These are phyloP conservation scores for Colletotrichum coccodes DNA, from an alignment of 2,329 filamentous ascomycete species.

Conservation along the genomic window DNA sequence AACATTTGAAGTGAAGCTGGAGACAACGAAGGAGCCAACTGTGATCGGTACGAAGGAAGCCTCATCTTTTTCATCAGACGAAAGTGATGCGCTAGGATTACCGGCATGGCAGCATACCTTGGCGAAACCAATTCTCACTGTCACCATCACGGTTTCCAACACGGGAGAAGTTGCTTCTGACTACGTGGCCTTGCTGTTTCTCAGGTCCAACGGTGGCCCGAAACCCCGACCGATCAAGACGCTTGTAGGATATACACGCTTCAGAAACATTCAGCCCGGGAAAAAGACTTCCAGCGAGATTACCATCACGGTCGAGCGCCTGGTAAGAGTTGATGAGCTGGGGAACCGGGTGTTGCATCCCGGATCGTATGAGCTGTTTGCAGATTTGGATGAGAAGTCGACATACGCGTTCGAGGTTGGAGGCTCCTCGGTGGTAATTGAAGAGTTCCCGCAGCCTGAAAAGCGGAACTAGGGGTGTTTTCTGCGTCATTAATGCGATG, in stretches of 20 bases:
- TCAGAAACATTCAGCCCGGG: constrained; percentile 49
- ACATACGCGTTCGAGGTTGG: not conserved
- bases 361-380: constrained; percentile 57
- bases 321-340: constrained; percentile 59
- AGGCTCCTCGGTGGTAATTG: constrained; percentile 1
- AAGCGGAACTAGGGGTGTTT: not conserved
- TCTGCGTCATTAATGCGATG: too few relatives aligned
- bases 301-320: constrained; percentile 56
- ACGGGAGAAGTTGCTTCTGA: constrained; percentile 57
- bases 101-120: constrained; percentile 11
- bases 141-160: constrained; percentile 58
- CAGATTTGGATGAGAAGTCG: constrained; percentile 48
- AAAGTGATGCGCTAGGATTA: not conserved
- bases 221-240: constrained; percentile 62
- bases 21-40: not conserved
- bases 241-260: constrained; percentile 60
- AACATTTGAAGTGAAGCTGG: constrained; percentile 50
- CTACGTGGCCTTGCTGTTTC: constrained; percentile 62
- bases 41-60: not conserved
- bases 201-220: constrained; percentile 57
- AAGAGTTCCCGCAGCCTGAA: constrained; percentile 21
- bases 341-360: constrained; percentile 65
- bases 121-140: constrained; percentile 35
- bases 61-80: not conserved
- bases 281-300: constrained; percentile 45